A percentile compares a stretch with the other conserved stretches of the same genome.
Conservation (phyloP, 306 rosid genomes). For the Rubus idaeus region DNA sequence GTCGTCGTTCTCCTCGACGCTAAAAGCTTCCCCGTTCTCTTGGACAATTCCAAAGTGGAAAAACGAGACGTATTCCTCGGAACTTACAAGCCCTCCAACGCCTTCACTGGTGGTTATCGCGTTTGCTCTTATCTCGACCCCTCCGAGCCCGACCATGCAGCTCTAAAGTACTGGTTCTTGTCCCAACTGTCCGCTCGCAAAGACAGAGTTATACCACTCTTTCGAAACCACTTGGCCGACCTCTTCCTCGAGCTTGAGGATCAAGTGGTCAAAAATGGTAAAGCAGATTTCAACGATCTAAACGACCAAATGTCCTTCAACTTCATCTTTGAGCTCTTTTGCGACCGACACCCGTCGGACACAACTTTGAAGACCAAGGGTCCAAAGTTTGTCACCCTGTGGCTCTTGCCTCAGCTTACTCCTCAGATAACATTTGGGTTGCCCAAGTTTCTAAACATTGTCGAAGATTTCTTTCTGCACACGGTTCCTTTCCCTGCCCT, state of each 20-base stretch:
- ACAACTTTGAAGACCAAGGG: conserved; percentile 36
- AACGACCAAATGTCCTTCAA: conserved; percentile 34
- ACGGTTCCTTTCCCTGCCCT: conserved; percentile 43
- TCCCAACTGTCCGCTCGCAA: conserved; percentile 26
- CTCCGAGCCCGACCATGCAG: conserved; percentile 45
- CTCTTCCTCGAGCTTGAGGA: conserved; percentile 34
- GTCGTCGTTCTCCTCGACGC: conserved; percentile 62
- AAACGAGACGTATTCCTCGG: conserved; percentile 61
- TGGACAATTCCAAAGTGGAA: conserved; percentile 55
- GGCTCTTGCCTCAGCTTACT: conserved; percentile 52
- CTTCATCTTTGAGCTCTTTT: conserved; percentile 47
- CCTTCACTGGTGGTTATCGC: conserved; percentile 63
- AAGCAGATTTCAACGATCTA: conserved; percentile 26
- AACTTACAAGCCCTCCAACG: conserved; percentile 68
- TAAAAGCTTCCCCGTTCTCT: conserved; percentile 51
- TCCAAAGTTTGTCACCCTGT: conserved; percentile 15
- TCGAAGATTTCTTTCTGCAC: conserved; percentile 49
- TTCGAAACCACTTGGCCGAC: conserved; percentile 25
- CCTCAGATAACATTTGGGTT: conserved; percentile 40
- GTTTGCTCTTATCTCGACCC: conserved; percentile 64
- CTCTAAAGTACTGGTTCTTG: conserved; percentile 42
- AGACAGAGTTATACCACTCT: conserved; percentile 47
- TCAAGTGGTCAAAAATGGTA: neutral
- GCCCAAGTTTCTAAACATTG: conserved; percentile 34
- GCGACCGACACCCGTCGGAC: conserved; percentile 28